These are phyloP conservation scores for Auricularia auricula-judae DNA, from an alignment of 768 basidiomycete genomes.

Conservation along the genomic window DNA sequence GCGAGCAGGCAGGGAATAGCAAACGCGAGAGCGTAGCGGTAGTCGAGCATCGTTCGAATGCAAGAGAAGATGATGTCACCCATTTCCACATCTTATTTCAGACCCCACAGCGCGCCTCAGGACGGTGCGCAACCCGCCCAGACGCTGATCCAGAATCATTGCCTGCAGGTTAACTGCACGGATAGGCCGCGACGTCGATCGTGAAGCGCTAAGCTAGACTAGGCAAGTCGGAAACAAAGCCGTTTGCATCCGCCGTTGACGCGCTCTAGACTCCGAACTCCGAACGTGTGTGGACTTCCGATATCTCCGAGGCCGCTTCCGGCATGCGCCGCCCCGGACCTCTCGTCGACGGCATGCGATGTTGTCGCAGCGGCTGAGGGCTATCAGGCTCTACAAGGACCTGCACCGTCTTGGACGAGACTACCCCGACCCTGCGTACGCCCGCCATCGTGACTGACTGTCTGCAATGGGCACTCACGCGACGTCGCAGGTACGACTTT, in stretches of 20 bases:
- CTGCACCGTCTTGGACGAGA: slow-evolving; percentile 70
- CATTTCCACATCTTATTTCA: background rate
- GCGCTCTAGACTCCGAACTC: too few relatives aligned
- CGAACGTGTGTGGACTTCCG: too few relatives aligned
- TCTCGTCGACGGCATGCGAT: background rate
- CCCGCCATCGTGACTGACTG: slow-evolving; percentile 10
- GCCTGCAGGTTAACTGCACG: too few relatives aligned
- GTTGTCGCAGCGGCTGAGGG: slow-evolving; percentile 39
- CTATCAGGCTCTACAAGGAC: slow-evolving; percentile 70
- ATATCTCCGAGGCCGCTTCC: too few relatives aligned
- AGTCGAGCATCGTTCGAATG: background rate
- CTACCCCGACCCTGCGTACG: slow-evolving; percentile 72
- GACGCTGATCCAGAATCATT: too few relatives aligned
- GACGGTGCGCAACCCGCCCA: too few relatives aligned
- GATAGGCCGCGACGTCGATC: too few relatives aligned
- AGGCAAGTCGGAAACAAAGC: too few relatives aligned
- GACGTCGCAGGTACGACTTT: slow-evolving; percentile 55
- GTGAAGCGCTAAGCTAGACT: too few relatives aligned
- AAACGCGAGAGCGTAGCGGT: background rate
- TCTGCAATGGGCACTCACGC: background rate
- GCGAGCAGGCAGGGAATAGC: background rate
- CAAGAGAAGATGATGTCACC: background rate
- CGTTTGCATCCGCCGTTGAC: too few relatives aligned
- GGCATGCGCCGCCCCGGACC: too few relatives aligned
- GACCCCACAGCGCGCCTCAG: too few relatives aligned